Base-by-base conservation (phyloP, 148 eudicot genomes). In the Oxyria digyna region DNA sequence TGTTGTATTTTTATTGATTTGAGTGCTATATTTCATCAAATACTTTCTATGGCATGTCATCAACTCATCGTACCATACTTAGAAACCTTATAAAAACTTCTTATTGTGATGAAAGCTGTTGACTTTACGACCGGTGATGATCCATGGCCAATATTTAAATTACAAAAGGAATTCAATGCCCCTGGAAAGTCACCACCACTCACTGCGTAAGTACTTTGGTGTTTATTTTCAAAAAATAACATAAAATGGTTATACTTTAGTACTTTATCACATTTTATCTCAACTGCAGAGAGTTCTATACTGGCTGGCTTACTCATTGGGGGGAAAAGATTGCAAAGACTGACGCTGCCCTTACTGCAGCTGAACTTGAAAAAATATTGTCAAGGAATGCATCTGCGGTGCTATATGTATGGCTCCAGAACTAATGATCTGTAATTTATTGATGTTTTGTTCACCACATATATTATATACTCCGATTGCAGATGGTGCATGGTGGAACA, bases 221-320 rank as follows among this genome's bases (percentile, higher is more conserved):
- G 31, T 54, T 11, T 54, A 24, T 27, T 52, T 20, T 23, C 14
- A 20, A 6, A 52, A 52, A 23, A 21, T 52, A n/a, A n/a, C n/a
- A n/a, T n/a, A n/a, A n/a, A n/a, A n/a, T n/a, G n/a, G n/a, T n/a
- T n/a, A n/a, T n/a, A n/a, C n/a, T n/a, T n/a, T n/a, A n/a, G n/a
- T n/a, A n/a, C n/a, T n/a, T n/a, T n/a, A n/a, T n/a, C n/a, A n/a
- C 37, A 9, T 33, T 27, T 66, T 66, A 73, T 81, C 74, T 54
- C 72, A 64, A 5, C 71, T 78, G 43, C 80, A 93, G 98, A 26
- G 98, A 93, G 74, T 93, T 93, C 65, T 93, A 93, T 69, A 87
- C 98, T 29, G 98, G 98, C 69, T 93, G 98, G 98, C 98, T 93
- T 69, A 89, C 98, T 38, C 96, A 93, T 59, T 89, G 98, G 98